Base-by-base conservation (phyloP, 306 rosid genomes). In the Cotoneaster glaucophyllus region DNA sequence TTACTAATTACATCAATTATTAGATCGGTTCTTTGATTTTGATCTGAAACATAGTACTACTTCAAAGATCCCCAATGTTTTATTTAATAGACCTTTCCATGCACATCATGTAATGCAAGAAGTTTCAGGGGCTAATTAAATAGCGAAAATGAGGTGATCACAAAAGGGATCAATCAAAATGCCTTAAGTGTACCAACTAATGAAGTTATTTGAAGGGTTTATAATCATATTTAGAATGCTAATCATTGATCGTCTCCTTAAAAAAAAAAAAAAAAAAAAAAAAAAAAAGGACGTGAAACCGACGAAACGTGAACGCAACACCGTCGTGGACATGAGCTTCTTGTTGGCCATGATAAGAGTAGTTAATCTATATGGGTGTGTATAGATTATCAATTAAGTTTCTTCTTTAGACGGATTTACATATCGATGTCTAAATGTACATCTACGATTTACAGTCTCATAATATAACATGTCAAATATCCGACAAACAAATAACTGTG, bases 261-360 rank as follows among this genome's bases (percentile, higher is more conserved):
- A 63, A 26, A 12, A 63, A 28, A n/a, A 63, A 63, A 22, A 28
- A n/a, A 63, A 63, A 22, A 28, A n/a, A n/a, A 29, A 63, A 26
- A 12, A 63, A 28, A n/a, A 63, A 63, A 22, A 28, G 2, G 5
- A 62, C 0, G 52, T 34, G 44, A 52, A 45, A 64, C 73, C 24
- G 37, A 78, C 74, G 80, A 25, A 82, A 82, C 50, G 66, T 29
- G 43, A 82, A 82, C 43, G 69, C 50, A 74, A 78, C 65, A 64
- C 78, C 74, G 10, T 53, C 18, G 9, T 34, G 70, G 81, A 79
- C 81, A 79, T 79, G 52, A 83, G 86, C 72, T 83, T 56, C 71
- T 71, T 78, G 61, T 78, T 74, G 66, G 80, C 83, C 78, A 82
- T 78, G 61, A 82, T 75, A 56, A 39, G 44, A 39, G 44, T 39